Evolutionary conservation across 352 stramenopile genomes (phyloP).

Genomic region (Globisporangium emineosum): DNA sequence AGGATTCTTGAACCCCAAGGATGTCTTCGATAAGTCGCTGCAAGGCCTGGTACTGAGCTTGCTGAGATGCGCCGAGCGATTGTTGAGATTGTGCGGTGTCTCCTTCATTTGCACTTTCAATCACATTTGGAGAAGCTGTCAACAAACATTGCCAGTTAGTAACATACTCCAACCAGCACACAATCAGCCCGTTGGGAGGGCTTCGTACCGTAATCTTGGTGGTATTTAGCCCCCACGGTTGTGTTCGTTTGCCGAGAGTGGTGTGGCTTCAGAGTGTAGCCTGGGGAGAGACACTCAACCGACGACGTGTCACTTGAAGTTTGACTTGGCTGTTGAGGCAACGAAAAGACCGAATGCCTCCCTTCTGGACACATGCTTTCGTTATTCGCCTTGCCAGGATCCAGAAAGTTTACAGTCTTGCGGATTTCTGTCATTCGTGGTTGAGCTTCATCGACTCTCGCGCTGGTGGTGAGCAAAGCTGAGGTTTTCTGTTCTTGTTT

Average conservation of each 20-base stretch:
- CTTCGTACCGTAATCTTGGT: not conserved
- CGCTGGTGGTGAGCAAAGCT: not conserved
- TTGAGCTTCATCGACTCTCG: not conserved
- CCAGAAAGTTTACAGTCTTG: not conserved
- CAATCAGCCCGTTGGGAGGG: too few species aligned
- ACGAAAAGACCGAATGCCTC: not conserved
- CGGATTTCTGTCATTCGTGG: not conserved
- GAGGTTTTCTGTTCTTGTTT: not conserved
- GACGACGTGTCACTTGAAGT: not conserved
- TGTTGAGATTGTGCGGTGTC: not conserved
- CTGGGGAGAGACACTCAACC: not conserved
- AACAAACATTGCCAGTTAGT: not conserved
- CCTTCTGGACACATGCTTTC: not conserved
- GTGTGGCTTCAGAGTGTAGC: not conserved
- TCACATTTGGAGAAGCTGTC: not conserved
- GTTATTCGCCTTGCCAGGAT: not conserved
- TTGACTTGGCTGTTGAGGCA: not conserved
- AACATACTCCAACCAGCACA: not conserved
- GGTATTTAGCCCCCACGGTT: not conserved
- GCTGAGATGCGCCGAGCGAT: slow-evolving; percentile 7
- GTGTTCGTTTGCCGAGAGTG: not conserved
- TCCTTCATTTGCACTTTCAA: not conserved
- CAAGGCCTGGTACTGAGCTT: slow-evolving; percentile 11
- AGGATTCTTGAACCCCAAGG: slow-evolving; percentile 9
- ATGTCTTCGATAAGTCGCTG: slow-evolving; percentile 11